Conservation (phyloP, 2,329 filamentous ascomycete genomes). For the Alternaria triticimaculans region DNA sequence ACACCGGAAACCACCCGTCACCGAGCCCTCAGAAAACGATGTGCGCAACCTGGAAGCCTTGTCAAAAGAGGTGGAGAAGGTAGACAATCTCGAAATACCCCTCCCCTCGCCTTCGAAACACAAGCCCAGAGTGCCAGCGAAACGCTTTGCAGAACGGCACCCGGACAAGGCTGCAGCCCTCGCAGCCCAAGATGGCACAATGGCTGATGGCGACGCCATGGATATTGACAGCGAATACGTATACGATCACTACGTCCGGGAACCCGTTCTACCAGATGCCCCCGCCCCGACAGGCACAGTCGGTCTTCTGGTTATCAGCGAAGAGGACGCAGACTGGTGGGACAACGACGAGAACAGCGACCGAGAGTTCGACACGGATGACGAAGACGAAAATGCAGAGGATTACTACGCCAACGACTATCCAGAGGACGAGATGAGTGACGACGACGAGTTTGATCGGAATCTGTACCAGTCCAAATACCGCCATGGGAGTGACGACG, state of each 20-base stretch:
- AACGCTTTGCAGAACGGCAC: constrained; percentile 44
- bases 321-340: constrained; percentile 63
- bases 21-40: constrained; percentile 31
- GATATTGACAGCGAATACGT: constrained; percentile 61
- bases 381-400: constrained; percentile 72
- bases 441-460: constrained; percentile 68
- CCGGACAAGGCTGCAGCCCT: constrained; percentile 35
- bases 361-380: constrained; percentile 64
- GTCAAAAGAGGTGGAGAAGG: constrained; percentile 39
- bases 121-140: constrained; percentile 44
- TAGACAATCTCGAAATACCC: constrained; percentile 21
- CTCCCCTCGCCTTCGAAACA: constrained; percentile 33
- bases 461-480: constrained; percentile 51
- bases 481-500: constrained; percentile 49
- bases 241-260: constrained; percentile 67
- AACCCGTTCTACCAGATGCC: constrained; percentile 48
- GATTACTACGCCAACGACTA: constrained; percentile 82
- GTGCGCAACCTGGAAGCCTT: constrained; percentile 44
- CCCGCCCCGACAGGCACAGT: constrained; percentile 35
- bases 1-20: constrained; percentile 12
- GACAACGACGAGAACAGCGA: constrained; percentile 62
- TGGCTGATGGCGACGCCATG: constrained; percentile 32
- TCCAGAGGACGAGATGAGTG: constrained; percentile 78
- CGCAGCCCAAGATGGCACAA: constrained; percentile 8
- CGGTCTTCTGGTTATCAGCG: constrained; percentile 58